These are phyloP conservation scores for Cairneyella variabilis DNA, from an alignment of 495 filamentous ascomycete genomes.

Conservation along the genomic window DNA sequence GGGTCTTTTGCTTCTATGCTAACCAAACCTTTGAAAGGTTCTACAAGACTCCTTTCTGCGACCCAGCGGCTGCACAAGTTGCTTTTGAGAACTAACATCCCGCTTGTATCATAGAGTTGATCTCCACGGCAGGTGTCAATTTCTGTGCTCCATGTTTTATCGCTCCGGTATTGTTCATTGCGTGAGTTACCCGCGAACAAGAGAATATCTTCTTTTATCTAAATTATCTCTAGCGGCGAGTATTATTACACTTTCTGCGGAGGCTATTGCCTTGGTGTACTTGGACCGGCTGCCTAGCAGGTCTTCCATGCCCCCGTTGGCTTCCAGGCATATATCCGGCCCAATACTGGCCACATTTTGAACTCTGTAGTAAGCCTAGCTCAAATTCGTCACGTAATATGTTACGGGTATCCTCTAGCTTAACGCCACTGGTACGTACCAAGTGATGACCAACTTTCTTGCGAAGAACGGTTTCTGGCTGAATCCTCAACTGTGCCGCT, in stretches of 20 bases:
- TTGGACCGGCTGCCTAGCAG: background rate
- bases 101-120: background rate
- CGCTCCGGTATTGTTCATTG: background rate
- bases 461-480: no score
- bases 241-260: background rate
- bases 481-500: no score
- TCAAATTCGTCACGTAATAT: no score
- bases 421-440: background rate
- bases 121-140: background rate
- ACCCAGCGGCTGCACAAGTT: background rate
- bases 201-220: no score
- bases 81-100: background rate
- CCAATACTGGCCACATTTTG: background rate
- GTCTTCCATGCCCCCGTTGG: background rate
- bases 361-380: background rate
- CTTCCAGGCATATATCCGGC: background rate
- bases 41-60: background rate
- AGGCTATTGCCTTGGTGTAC: background rate
- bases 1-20: no score
- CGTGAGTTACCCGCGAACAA: background rate
- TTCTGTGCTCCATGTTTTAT: background rate
- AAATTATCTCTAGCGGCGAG: background rate
- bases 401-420: no score
- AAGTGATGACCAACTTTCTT: background rate
- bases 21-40: no score